Conservation (phyloP, 345 rosid species). For the Acer negundo region DNA sequence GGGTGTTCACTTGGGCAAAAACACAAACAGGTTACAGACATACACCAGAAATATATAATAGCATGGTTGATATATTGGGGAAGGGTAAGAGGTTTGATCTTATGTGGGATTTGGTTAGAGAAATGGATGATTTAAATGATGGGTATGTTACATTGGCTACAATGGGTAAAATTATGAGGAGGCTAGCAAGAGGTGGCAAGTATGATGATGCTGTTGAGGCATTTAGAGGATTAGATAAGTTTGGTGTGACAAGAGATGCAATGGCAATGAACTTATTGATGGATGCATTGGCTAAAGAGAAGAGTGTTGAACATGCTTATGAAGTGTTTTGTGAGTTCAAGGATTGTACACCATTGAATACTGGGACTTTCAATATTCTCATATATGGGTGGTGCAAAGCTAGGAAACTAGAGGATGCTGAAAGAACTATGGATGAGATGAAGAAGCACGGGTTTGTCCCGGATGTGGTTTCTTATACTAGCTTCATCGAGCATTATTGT, state of each 20-base stretch:
- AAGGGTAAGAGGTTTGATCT: slow-evolving; percentile 53
- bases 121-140: slow-evolving; percentile 47
- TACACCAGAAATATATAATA: slow-evolving; percentile 43
- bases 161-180: slow-evolving; percentile 66
- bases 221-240: slow-evolving; percentile 55
- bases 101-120: slow-evolving; percentile 66
- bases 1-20: slow-evolving; percentile 83
- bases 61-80: slow-evolving; percentile 73
- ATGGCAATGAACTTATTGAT: slow-evolving; percentile 56
- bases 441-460: slow-evolving; percentile 48
- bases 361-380: slow-evolving; percentile 56
- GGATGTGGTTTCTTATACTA: slow-evolving; percentile 63
- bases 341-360: slow-evolving; percentile 35
- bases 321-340: slow-evolving; percentile 47
- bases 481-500: slow-evolving; percentile 69
- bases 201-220: slow-evolving; percentile 60
- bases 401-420: slow-evolving; percentile 58
- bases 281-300: slow-evolving; percentile 81
- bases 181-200: slow-evolving; percentile 61
- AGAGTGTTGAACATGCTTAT: slow-evolving; percentile 66
- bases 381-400: slow-evolving; percentile 82
- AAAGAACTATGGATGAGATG: slow-evolving; percentile 61
- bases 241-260: slow-evolving; percentile 50
- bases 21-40: slow-evolving; percentile 61
- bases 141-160: slow-evolving; percentile 60